Evolutionary conservation across 257 asterid species (phyloP).

Genomic region (Knoxia roxburghii): DNA sequence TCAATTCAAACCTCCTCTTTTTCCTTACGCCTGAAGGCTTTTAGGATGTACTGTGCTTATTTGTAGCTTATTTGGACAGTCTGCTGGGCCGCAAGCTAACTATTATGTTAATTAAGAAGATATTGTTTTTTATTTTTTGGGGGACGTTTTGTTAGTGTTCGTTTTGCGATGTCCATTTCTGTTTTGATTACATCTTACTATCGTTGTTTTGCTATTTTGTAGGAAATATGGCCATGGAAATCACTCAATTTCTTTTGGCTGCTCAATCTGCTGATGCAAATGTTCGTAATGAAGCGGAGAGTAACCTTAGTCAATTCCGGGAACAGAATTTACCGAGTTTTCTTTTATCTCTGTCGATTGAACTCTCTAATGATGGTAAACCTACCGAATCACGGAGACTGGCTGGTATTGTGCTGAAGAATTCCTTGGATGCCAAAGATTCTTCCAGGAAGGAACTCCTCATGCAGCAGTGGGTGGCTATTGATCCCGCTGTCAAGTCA

Average conservation of each 20-base stretch:
- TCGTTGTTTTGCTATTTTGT: neutral
- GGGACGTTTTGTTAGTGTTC: too few relatives aligned
- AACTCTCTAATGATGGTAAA: conserved; percentile 63
- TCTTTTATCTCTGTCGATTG: conserved; percentile 62
- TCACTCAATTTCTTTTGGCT: conserved; percentile 69
- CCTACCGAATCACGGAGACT: conserved; percentile 74
- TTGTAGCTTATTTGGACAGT: too few relatives aligned
- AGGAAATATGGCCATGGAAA: conserved; percentile 73
- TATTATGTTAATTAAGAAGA: neutral
- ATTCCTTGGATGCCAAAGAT: conserved; percentile 82
- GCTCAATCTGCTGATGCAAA: conserved; percentile 91
- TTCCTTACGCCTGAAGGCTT: neutral
- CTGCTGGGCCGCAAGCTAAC: too few relatives aligned
- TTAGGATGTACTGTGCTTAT: too few relatives aligned
- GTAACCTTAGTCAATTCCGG: conserved; percentile 49
- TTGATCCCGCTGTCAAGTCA: conserved; percentile 50
- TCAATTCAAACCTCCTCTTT: too few relatives aligned
- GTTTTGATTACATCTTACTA: too few relatives aligned
- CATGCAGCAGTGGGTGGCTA: conserved; percentile 59
- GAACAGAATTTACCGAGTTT: conserved; percentile 71
- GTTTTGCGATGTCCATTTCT: too few relatives aligned
- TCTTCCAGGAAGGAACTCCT: conserved; percentile 49
- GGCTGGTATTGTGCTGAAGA: conserved; percentile 82
- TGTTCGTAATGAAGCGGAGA: conserved; percentile 70
- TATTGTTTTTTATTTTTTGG: neutral